Evolutionary conservation across 2,329 filamentous ascomycete genomes (phyloP).

Genomic region (Parascedosporium putredinis): DNA sequence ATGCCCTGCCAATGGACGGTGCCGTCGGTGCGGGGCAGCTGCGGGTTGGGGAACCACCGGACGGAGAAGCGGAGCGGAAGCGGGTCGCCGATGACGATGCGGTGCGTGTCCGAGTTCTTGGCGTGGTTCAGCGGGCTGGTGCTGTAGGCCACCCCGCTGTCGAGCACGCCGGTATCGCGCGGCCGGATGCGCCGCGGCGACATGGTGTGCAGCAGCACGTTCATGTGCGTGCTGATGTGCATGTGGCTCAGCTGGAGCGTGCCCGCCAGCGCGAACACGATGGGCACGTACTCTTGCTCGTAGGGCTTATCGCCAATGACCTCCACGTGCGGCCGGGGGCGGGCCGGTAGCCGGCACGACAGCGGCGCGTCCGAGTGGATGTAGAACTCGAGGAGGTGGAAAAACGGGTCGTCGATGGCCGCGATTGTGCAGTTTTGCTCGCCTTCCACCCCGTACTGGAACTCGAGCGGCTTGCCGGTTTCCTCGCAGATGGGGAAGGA

Average conservation of each 20-base stretch:
- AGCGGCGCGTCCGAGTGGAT: slow-evolving; percentile 92
- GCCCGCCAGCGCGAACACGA: slow-evolving; percentile 81
- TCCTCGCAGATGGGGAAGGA: slow-evolving; percentile 88
- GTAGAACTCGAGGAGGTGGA: slow-evolving; percentile 92
- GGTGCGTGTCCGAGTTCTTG: neutral
- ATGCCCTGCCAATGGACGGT: slow-evolving; percentile 55
- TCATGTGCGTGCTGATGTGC: slow-evolving; percentile 82
- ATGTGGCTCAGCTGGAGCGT: slow-evolving; percentile 82
- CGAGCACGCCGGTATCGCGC: slow-evolving; percentile 67
- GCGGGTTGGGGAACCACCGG: slow-evolving; percentile 73
- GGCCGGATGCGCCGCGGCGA: slow-evolving; percentile 52
- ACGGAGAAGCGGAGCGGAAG: slow-evolving; percentile 71
- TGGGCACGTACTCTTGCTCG: slow-evolving; percentile 60
- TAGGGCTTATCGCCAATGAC: slow-evolving; percentile 39
- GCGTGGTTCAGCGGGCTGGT: slow-evolving; percentile 49
- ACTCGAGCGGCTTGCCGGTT: slow-evolving; percentile 69
- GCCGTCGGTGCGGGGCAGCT: slow-evolving; percentile 57
- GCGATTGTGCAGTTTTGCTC: slow-evolving; percentile 79
- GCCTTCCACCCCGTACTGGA: slow-evolving; percentile 72
- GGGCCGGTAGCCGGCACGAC: slow-evolving; percentile 77
- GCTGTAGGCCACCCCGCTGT: slow-evolving; percentile 80
- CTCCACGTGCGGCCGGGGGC: slow-evolving; percentile 50
- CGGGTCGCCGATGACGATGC: slow-evolving; percentile 75
- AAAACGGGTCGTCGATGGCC: slow-evolving; percentile 68
- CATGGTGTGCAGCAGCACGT: slow-evolving; percentile 69